Evolutionary conservation across 148 eudicot genomes (phyloP), one percentile per base, ranked within the genome.

Genomic region (Agrostemma githago): DNA sequence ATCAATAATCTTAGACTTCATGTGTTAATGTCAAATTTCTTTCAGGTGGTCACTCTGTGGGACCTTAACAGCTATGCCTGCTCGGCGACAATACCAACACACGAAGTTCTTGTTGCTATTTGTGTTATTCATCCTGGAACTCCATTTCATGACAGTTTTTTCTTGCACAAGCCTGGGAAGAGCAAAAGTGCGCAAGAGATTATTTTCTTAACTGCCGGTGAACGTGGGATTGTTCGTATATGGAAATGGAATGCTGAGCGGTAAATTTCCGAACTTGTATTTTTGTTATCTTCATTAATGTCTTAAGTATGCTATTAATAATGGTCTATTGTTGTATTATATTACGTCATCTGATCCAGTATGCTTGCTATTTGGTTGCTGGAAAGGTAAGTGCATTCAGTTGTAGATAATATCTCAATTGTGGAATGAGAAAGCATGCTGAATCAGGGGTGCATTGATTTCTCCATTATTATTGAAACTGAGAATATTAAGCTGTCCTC

Each of bases 201-300:
- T 72, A 83, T 82, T 72, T 95, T 95, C 78, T 11, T 90, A 53
- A 95, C 99, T 72, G 94, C 85, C 73, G 99, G 99, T 83, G 99
- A 92, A 81, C 96, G 92, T 82, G 99, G 99, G 51, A 78, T 95
- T 81, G 88, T 95, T 70, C 88, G 97, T 62, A 84, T 92, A 77
- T 95, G 99, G 99, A 89, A 79, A 77, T 95, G 99, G 99, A 89
- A 78, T 78, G 87, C 97, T 46, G 87, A 89, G 74, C 88, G 97
- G 98, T 94, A 85, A 76, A 12, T 66, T 74, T 77, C 58, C n/a
- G 48, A 53, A 42, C 5, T 20, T 72, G 19, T 0, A 8, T 42
- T 38, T 66, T 68, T 51, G 46, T 42, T 63, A 51, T 17, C 44
- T 70, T 46, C 3, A 70, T 5, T 51, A 11, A 53, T 34, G 72